Evolutionary conservation across 208 protist genomes (phyloP), one percentile per base, ranked within the genome.

Genomic region (Leishmania aethiopica): DNA sequence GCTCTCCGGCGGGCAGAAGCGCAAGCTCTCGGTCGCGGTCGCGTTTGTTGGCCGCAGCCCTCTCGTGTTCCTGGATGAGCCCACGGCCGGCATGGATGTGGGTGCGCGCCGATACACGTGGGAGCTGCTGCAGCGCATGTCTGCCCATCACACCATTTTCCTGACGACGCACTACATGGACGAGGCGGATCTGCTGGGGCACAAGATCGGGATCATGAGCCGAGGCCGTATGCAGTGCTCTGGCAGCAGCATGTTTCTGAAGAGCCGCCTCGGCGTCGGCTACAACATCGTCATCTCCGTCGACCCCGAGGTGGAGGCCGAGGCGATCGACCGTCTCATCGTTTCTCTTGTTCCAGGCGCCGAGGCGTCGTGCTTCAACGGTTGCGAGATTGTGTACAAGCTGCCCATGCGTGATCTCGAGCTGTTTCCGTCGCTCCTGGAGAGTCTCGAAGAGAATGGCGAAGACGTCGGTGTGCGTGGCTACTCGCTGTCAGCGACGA

Each of bases 81-180:
- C 96, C 13, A 96, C 96, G 2, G 93, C 93, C 0, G 95, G 95
- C 1, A 97, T 98, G 95, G 96, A 98, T 85, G 90, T 92, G 0
- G 73, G 69, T 11, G 90, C 94, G 1, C 90, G 95, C 2, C 92
- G 94, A n/a, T 89, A 92, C 82, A 92, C 95, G 60, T 98, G 96
- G 96, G 86, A 89, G 40, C 81, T 98, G 53, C 84, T 96, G 80
- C 80, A 89, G 0, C 49, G 80, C 28, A 90, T 93, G 83, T 82
- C 83, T 0, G 42, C 42, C 10, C 42, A 47, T 47, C 92, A 89
- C 82, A 97, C 88, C 11, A 95, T 96, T 57, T 49, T 96, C 25
- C 80, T 96, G 55, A 94, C 89, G 71, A 98, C 97, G 40, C 98
- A 99, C 85, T 98, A 93, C 85, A 99, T 99, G 98, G 98, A 99